Percentiles rank a stretch among this genome's conserved stretches.
phyloP scores from a whole-genome alignment of 768 basidiomycete genomes.

The Pleurotus platypus region DNA sequence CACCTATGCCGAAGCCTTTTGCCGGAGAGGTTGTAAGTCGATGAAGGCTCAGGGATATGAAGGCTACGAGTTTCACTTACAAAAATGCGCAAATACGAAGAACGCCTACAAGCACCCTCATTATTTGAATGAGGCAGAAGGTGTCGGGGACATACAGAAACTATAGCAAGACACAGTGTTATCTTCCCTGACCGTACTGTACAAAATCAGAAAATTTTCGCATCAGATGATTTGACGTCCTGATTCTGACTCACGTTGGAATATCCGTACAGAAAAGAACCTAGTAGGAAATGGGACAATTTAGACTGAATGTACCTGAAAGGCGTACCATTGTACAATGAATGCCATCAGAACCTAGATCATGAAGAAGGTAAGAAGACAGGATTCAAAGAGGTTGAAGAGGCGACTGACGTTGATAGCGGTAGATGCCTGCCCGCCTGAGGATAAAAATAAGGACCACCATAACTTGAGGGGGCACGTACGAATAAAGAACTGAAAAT shows the following conservation, averaged over 20 bases:
- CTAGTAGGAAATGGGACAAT: neutral
- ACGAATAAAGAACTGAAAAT: slow-evolving; percentile 30
- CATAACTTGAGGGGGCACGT: slow-evolving; percentile 7
- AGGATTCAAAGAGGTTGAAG: neutral
- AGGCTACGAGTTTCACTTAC: slow-evolving; percentile 20
- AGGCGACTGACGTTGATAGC: slow-evolving; percentile 28
- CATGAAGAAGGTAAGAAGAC: neutral
- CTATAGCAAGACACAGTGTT: slow-evolving; percentile 32
- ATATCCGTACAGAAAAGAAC: slow-evolving; percentile 40
- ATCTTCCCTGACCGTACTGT: slow-evolving; percentile 29
- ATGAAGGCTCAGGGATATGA: no score
- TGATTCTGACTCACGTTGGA: slow-evolving; percentile 24
- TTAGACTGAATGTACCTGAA: no score
- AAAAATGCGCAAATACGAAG: slow-evolving; percentile 35
- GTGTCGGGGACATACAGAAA: slow-evolving; percentile 23
- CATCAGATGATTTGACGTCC: no score
- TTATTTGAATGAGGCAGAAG: neutral
- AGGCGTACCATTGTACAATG: slow-evolving; percentile 26
- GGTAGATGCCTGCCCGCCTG: slow-evolving; percentile 25
- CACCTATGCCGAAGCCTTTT: slow-evolving; percentile 39
- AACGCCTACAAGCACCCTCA: slow-evolving; percentile 16
- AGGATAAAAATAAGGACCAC: no score
- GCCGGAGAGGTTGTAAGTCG: neutral
- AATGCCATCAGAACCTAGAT: slow-evolving; percentile 37
- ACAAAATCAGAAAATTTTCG: no score